These are phyloP conservation scores for Cylindrotheca closterium DNA, from an alignment of 108 stramenopile species.

Conservation along the genomic window DNA sequence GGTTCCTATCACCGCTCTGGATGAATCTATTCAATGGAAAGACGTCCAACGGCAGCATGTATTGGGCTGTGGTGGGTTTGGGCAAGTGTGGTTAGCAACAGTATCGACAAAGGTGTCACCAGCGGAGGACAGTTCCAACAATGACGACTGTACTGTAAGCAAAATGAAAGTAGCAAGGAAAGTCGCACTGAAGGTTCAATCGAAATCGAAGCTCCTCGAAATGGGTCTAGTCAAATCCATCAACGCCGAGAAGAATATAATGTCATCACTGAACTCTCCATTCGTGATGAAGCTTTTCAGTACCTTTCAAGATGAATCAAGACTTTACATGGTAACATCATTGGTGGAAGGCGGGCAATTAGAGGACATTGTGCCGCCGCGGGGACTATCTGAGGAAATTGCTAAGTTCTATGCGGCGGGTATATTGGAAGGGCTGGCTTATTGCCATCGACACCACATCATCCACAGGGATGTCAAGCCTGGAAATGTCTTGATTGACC, in stretches of 20 bases:
- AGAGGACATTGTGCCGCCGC: constrained; percentile 52
- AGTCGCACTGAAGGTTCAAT: constrained; percentile 87
- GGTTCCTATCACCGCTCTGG: constrained; percentile 7
- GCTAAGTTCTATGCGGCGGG: constrained; percentile 53
- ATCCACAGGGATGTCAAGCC: constrained; percentile 89
- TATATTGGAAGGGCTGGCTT: constrained; percentile 55
- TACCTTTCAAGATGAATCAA: constrained; percentile 67
- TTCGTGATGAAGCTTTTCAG: constrained; percentile 88
- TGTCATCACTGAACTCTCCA: constrained; percentile 81
- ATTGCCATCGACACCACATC: constrained; percentile 76
- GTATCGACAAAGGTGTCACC: constrained; percentile 1
- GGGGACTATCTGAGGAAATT: constrained; percentile 27
- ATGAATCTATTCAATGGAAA: constrained; percentile 20
- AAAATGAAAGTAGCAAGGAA: constrained; percentile 6
- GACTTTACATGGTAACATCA: constrained; percentile 64
- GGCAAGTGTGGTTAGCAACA: constrained; percentile 89
- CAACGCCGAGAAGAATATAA: constrained; percentile 76
- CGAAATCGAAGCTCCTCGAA: constrained; percentile 80
- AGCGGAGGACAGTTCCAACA: constrained; percentile 21
- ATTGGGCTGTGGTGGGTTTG: constrained; percentile 92
- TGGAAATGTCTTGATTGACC: constrained; percentile 66
- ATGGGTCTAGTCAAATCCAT: constrained; percentile 80
- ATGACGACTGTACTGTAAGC: not conserved
- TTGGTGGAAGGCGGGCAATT: constrained; percentile 70
- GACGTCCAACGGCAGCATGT: constrained; percentile 56